These are phyloP conservation scores for Botrytis hyacinthi DNA, from an alignment of 2,329 filamentous ascomycete species.

Conservation along the genomic window DNA sequence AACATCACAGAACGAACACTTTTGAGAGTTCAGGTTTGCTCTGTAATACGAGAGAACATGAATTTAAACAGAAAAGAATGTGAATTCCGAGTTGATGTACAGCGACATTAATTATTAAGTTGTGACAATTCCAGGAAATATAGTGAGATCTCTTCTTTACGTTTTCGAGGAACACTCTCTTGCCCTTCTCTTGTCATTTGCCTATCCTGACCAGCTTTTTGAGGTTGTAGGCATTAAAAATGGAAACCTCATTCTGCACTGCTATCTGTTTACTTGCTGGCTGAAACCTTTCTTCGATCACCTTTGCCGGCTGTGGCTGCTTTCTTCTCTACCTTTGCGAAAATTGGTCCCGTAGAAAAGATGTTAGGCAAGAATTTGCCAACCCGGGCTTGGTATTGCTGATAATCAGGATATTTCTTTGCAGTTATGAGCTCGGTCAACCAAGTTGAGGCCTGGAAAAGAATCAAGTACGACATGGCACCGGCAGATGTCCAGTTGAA, in stretches of 20 bases:
- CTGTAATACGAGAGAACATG: background rate
- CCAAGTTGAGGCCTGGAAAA: slow-evolving; percentile 88
- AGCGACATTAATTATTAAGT: background rate
- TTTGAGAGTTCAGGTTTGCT: background rate
- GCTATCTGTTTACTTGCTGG: slow-evolving; percentile 4
- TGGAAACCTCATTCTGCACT: background rate
- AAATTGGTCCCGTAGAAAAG: slow-evolving; percentile 3
- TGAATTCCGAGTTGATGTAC: background rate
- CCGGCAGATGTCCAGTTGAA: slow-evolving; percentile 80
- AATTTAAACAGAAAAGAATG: background rate
- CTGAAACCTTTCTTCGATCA: background rate
- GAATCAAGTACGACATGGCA: slow-evolving; percentile 63
- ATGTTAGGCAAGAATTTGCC: slow-evolving; percentile 73
- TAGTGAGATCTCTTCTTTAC: background rate
- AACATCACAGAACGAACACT: background rate
- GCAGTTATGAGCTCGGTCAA: slow-evolving; percentile 81
- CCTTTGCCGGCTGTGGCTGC: background rate
- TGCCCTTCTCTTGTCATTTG: background rate
- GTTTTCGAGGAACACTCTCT: background rate
- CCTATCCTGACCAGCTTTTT: background rate
- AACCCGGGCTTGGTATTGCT: slow-evolving; percentile 76
- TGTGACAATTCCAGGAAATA: background rate
- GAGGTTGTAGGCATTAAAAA: background rate
- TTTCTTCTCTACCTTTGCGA: slow-evolving; percentile 11
- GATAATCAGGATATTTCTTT: slow-evolving; percentile 85